Base-by-base conservation (phyloP, 1,284 basidiomycete species). In the Exsudoporus floridanus region DNA sequence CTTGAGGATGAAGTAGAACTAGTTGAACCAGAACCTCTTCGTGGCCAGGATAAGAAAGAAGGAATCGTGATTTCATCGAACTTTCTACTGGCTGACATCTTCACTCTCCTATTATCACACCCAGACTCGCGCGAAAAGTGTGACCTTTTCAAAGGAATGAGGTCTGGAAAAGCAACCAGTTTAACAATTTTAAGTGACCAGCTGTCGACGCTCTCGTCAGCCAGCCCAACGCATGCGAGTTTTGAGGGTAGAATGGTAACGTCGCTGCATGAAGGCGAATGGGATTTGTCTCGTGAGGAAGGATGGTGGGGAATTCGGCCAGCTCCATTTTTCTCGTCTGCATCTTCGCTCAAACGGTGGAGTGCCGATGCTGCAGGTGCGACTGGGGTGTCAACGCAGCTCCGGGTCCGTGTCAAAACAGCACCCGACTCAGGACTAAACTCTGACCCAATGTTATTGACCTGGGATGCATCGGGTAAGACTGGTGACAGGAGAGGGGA, bases 131-230 rank as follows among this genome's bases (percentile, higher is more conserved):
- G 54, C 35, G 44, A 55, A 36, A 49, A 48, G 30, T 40, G 52
- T 3, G 62, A 39, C 21, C 52, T 43, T 34, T 63, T 65, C 1
- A 55, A 5, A 10, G 77, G 71, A 46, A 88, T 84, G 41, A 88
- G 75, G 54, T 88, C 86, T 0, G 86, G 86, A 63, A 83, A 88
- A 2, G 85, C 84, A 34, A 89, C 77, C 16, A 88, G 76, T 68
- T 88, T 88, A 58, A 88, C 75, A 48, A 89, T 81, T 72, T 88
- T 88, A 57, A 86, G 77, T 18, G 79, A 79, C 86, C 86, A 88
- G 40, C 79, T 76, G 57, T 88, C 86, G 12, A 81, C 78, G 39
- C 75, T 73, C 53, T 84, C 82, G 60, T 88, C 84, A 42, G 79
- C 77, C 30, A 83, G 68, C 10, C 81, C 82, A 25, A 83, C 80